Conservation (phyloP, 2,329 filamentous ascomycete species). For the Calonectria naviculata region DNA sequence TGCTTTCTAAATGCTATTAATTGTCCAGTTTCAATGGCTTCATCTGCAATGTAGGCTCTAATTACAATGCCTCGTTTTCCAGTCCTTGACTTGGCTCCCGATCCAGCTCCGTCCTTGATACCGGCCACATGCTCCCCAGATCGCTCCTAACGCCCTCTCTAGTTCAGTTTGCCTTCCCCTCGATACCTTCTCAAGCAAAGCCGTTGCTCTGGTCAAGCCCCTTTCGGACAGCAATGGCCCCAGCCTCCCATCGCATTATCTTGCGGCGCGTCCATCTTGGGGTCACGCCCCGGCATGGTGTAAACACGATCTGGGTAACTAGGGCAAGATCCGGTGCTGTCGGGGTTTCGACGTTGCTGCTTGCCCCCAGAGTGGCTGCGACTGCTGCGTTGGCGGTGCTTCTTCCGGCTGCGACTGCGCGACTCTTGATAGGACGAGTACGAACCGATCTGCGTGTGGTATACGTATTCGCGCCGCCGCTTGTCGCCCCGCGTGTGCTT, state of each 20-base stretch:
- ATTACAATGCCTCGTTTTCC: not conserved
- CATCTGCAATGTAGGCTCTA: not conserved
- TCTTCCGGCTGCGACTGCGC: not conserved
- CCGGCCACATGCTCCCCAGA: not conserved
- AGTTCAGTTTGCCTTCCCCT: not conserved
- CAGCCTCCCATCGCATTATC: slow-evolving; percentile 10
- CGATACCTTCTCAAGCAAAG: not conserved
- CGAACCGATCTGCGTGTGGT: not conserved
- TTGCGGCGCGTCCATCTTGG: slow-evolving; percentile 40
- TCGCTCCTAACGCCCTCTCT: not conserved
- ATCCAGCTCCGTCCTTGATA: not conserved
- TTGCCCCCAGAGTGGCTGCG: not conserved
- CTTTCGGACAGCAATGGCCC: not conserved
- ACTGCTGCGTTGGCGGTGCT: not conserved
- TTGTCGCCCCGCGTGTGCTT: not conserved
- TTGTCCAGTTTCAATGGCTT: not conserved
- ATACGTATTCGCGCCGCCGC: not conserved
- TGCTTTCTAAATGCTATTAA: not conserved
- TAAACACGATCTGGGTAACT: not conserved
- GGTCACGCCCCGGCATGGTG: slow-evolving; percentile 19
- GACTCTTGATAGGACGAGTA: not conserved
- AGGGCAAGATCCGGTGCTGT: not conserved
- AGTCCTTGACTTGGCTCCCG: not conserved
- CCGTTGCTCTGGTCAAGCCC: not conserved
- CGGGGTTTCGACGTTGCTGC: not conserved